Base-by-base conservation (phyloP, 2,329 filamentous ascomycete species). In the Trichoderma gracile region DNA sequence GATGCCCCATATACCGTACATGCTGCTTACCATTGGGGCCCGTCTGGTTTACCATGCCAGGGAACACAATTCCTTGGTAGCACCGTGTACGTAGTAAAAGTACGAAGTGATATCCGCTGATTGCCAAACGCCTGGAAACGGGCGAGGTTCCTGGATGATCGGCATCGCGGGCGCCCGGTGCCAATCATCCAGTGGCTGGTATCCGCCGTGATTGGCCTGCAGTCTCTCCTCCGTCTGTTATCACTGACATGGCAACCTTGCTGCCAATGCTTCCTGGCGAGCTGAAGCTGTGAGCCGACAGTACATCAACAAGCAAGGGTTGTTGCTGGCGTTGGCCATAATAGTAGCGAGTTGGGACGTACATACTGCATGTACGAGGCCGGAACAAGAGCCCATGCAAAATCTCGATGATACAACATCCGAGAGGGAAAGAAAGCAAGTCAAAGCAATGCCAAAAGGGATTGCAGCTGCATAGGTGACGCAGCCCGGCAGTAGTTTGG, bases 71-170 rank as follows among this genome's bases (percentile, higher is more conserved):
- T 12, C 10, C 12, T 38, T 14, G 10, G 58, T 46, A 46, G 40
- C 25, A 46, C 49, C 27, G 49, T 19, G 40, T 54, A 45, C 33
- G 10, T 38, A 38, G 33, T 38, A 38, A 38, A 38, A 38, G 10
- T 14, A 14, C 10, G 33, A 38, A 3, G 2, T 14, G 12, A 38
- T 14, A 38, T 12, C 33, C 33, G 33, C 14, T 10, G 33, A 33
- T 52, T 52, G 25, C 25, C 33, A 38, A 19, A 52, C 17, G 25
- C 25, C 49, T 52, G 49, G 49, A 14, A 52, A 52, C 21, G 23
- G 53, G 25, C 47, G 58, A 62, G 49, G 47, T 62, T 46, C 49
- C 60, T 63, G 60, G 60, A 63, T 56, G 60, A 63, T 63, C 58
- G 58, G 58, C 58, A 62, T 38, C 27, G 58, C 47, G 38, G 33